These are phyloP conservation scores for Trypanosoma caninum DNA, from an alignment of 208 protist genomes.

Conservation along the genomic window DNA sequence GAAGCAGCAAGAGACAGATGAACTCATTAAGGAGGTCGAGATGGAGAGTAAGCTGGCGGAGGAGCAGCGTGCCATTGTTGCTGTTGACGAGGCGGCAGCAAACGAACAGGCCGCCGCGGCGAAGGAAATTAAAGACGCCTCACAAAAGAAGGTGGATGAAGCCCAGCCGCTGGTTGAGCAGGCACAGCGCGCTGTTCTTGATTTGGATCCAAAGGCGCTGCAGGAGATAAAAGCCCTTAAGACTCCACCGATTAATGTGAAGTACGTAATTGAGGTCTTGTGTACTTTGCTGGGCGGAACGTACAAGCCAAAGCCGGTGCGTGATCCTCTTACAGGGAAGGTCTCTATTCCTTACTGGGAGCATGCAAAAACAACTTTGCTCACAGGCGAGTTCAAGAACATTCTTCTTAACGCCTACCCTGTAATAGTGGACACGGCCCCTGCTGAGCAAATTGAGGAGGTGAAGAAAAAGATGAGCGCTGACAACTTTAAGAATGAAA, in stretches of 20 bases:
- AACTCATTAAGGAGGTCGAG: conserved; percentile 86
- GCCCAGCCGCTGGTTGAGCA: conserved; percentile 94
- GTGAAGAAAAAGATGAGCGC: conserved; percentile 94
- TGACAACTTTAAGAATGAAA: conserved; percentile 94
- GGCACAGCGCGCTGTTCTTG: conserved; percentile 90
- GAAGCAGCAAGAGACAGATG: conserved; percentile 88
- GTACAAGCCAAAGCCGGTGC: conserved; percentile 85
- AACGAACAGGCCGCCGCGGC: conserved; percentile 89
- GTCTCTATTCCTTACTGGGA: conserved; percentile 93
- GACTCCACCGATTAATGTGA: conserved; percentile 94
- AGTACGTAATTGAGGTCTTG: conserved; percentile 92
- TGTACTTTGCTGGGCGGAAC: conserved; percentile 85
- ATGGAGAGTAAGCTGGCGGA: conserved; percentile 84
- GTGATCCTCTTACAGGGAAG: conserved; percentile 81
- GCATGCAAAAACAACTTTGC: conserved; percentile 80
- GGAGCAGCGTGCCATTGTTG: conserved; percentile 80
- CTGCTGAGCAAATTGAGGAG: conserved; percentile 88
- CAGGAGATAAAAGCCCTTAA: conserved; percentile 95
- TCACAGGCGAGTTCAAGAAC: conserved; percentile 90
- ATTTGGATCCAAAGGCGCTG: conserved; percentile 93
- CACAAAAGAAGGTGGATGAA: conserved; percentile 94
- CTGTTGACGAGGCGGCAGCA: conserved; percentile 88
- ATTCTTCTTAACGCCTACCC: conserved; percentile 80
- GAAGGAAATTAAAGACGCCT: conserved; percentile 94
- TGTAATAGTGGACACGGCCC: conserved; percentile 86